Evolutionary conservation across 2,329 filamentous ascomycete species (phyloP), one percentile per base, ranked within the genome.

Genomic region (Aspergillus sp.): DNA sequence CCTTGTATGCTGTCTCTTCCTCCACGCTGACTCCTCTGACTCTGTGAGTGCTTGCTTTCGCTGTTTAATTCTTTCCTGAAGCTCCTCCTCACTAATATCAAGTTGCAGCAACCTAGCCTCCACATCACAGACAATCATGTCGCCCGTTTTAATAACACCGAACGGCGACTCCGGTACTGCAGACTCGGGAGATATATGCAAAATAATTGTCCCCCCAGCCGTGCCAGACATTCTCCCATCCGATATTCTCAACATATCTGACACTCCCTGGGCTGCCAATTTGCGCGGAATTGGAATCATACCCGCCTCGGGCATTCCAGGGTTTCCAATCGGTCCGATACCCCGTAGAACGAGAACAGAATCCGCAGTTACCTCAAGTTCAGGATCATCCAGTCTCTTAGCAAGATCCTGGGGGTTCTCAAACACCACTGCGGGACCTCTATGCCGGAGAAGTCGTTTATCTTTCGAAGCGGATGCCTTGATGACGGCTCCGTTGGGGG

Each of bases 201-300:
- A 69, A 0, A 82, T 74, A 23, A 85, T 82, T 0, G 82, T 84
- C 3, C 82, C 82, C 0, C 82, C 83, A 2, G 83, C 82, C 3
- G 82, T 85, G 0, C 83, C 82, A 30, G 77, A 80, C 81, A 85
- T 85, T n/a, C 83, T 72, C 1, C 83, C 82, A 70, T 85, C 83
- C 1, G 78, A 81, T 5, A 85, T 67, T 1, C 83, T 73, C 32
- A 85, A 65, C 82, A 85, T 84, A 65, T 84, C 82, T 17, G 72
- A 75, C 0, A 84, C 80, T 0, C 82, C 82, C 57, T 76, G 68
- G 1, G 68, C 69, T 7, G 73, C 78, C 3, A 84, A 69, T 60
- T 83, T 84, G 15, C 79, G 72, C 0, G 81, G 81, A 15, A 83
- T 80, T 0, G 81, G 81, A 36, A 83, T 82, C n/a, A 83, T 68